phyloP scores from a whole-genome alignment of 805 yeast genomes.

The Metschnikowia cubensis region DNA sequence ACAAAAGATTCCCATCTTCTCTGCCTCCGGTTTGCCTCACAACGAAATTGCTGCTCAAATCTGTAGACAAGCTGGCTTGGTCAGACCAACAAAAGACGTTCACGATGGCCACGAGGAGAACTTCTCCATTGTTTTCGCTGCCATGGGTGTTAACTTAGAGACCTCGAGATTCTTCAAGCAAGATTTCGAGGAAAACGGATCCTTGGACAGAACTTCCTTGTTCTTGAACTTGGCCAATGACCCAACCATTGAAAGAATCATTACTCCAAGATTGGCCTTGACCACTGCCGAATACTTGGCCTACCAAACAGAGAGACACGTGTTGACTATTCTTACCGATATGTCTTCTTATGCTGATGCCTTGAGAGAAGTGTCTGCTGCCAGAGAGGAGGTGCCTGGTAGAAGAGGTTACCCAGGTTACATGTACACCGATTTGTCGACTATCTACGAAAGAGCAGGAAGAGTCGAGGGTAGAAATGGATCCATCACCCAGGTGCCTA shows the following conservation, averaged over 20 bases:
- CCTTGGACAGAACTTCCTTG: conserved; percentile 94
- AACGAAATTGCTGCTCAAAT: conserved; percentile 99
- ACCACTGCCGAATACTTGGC: conserved; percentile 99
- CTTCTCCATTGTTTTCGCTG: conserved; percentile 98
- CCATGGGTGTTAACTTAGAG: conserved; percentile 99
- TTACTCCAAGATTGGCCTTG: conserved; percentile 97
- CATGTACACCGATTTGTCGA: conserved; percentile 99
- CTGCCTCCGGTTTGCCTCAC: conserved; percentile 99
- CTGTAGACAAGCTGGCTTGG: conserved; percentile 99
- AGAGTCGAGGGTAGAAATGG: conserved; percentile 99
- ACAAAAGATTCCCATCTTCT: conserved; percentile 97
- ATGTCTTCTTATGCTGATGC: conserved; percentile 99
- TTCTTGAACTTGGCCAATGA: conserved; percentile 97
- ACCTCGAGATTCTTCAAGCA: conserved; percentile 98
- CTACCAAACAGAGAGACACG: conserved; percentile 98
- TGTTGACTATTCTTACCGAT: conserved; percentile 94
- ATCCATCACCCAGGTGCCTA: conserved; percentile 98
- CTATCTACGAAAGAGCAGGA: conserved; percentile 99
- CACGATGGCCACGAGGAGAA: conserved; percentile 99
- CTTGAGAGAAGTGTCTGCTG: conserved; percentile 98
- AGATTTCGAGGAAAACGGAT: conserved; percentile 98
- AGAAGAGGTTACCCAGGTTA: conserved; percentile 99
- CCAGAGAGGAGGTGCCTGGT: conserved; percentile 99
- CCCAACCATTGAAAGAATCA: conserved; percentile 99
- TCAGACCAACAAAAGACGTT: conserved; percentile 98